Base-by-base conservation (phyloP, 805 yeast genomes). In the Wickerhamiella cacticola region DNA sequence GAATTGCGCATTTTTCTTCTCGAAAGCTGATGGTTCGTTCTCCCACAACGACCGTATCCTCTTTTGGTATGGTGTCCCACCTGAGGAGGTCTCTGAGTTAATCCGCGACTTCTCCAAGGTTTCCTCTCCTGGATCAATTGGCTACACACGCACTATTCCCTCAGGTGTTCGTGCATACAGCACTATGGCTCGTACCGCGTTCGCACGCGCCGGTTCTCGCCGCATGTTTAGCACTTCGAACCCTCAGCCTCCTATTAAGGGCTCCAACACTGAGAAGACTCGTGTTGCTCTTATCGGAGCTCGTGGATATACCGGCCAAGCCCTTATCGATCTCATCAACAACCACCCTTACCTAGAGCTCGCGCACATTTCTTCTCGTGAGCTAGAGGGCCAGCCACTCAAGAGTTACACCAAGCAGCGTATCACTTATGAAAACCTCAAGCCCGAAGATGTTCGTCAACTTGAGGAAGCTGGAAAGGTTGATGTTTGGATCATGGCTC, bases 401-500 rank as follows among this genome's bases (percentile, higher is more conserved):
- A 75, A 79, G 59, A 96, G 95, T 22, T 92, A 92, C 73, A 79
- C 79, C 60, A 92, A 89, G 68, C 71, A 75, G 48, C 78, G 82
- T 50, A 75, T 89, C 48, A 72, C 75, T 46, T 92, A 92, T 67
- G 84, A 84, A 52, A 92, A 88, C 66, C 71, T 92, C 57, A 88
- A 81, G 61, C 74, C 80, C 40, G 96, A 86, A 59, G 97, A 92
- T 57, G 81, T 92, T 55, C 78, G 78, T 60, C 68, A 71, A 54
- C 68, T 92, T 53, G 98, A 89, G 66, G 73, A 78, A 54, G 69
- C 77, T 42, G 76, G 79, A 44, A 83, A 76, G 47, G 84, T 92
- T 50, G 98, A 92, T 60, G 81, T 88, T 46, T 92, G 99, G 98
- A 94, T 94, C 23, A 92, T 94, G 98, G 98, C 98, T 1, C 74